Percentiles rank a stretch among this genome's conserved stretches.
phyloP scores from a whole-genome alignment of 306 rosid genomes.

The Quercus bicolor region DNA sequence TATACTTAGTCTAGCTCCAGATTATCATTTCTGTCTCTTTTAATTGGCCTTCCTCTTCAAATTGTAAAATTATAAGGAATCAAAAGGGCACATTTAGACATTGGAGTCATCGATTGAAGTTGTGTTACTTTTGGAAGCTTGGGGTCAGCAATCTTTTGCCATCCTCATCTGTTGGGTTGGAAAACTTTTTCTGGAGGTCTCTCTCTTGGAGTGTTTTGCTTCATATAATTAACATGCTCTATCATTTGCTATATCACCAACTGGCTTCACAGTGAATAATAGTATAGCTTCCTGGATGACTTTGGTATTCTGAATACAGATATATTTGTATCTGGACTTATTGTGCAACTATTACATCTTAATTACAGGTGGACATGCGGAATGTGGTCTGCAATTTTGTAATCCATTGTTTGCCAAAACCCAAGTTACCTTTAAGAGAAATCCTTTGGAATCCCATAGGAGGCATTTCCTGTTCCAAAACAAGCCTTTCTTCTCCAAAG shows the following conservation, averaged over 20 bases:
- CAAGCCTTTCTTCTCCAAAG: conserved; percentile 30
- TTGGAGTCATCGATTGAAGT: not conserved
- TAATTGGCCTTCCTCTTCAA: not conserved
- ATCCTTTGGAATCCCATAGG: conserved; percentile 15
- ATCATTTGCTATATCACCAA: not conserved
- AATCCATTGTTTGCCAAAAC: conserved; percentile 17
- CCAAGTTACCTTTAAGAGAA: conserved; percentile 19
- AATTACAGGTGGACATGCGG: conserved; percentile 31
- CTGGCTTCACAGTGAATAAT: not conserved
- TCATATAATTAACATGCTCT: not conserved
- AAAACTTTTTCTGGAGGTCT: not conserved
- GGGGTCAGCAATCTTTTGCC: not conserved
- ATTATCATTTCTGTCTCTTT: not conserved
- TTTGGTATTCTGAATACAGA: not conserved
- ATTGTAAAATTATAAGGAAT: not conserved
- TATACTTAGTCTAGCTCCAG: not conserved
- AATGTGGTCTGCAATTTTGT: conserved; percentile 25
- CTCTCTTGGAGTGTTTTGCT: not conserved
- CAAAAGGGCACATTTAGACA: not conserved
- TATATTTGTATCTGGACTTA: not conserved
- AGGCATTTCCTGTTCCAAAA: conserved; percentile 26
- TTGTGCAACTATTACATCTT: not conserved
- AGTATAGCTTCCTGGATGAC: not conserved
- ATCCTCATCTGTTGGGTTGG: not conserved
- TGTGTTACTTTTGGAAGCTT: not conserved